Percentiles rank a stretch among this genome's conserved stretches.
phyloP scores from a whole-genome alignment of 345 rosid genomes.

The Combretum micranthum region DNA sequence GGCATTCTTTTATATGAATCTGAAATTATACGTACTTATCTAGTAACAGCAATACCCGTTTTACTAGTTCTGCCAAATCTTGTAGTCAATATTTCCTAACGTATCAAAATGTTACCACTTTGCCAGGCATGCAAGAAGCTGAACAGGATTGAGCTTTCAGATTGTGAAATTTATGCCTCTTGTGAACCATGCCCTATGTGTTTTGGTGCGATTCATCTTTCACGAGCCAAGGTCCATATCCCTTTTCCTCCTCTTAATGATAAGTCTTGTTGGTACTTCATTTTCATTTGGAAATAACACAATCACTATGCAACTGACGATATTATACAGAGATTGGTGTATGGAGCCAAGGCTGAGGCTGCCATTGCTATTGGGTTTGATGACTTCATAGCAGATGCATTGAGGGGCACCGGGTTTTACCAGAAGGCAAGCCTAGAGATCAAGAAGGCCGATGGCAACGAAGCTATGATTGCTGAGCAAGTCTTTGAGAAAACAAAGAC shows the following conservation, averaged over 20 bases:
- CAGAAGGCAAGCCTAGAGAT: constrained; percentile 71
- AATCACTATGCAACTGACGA: background rate
- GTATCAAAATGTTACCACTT: background rate
- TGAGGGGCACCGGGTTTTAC: constrained; percentile 54
- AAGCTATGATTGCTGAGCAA: constrained; percentile 75
- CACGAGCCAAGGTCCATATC: constrained; percentile 39
- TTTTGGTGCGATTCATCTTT: constrained; percentile 63
- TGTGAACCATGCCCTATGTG: constrained; percentile 78
- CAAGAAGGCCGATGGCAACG: constrained; percentile 63
- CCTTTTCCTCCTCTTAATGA: background rate
- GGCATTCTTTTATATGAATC: too few species aligned
- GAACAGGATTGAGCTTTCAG: constrained; percentile 46
- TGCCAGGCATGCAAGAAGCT: constrained; percentile 59
- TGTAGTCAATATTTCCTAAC: background rate
- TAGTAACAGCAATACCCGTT: too few species aligned
- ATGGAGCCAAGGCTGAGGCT: constrained; percentile 69
- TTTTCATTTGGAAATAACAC: background rate
- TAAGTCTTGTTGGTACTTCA: background rate
- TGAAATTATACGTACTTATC: too few species aligned
- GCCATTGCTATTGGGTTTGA: constrained; percentile 81
- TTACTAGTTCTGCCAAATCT: background rate
- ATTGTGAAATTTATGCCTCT: constrained; percentile 58
- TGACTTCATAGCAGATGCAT: constrained; percentile 58
- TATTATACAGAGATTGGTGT: constrained; percentile 44
- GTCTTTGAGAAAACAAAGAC: constrained; percentile 83